These are phyloP conservation scores for Leccinum barrowsii DNA, from an alignment of 768 basidiomycete species.

Conservation along the genomic window DNA sequence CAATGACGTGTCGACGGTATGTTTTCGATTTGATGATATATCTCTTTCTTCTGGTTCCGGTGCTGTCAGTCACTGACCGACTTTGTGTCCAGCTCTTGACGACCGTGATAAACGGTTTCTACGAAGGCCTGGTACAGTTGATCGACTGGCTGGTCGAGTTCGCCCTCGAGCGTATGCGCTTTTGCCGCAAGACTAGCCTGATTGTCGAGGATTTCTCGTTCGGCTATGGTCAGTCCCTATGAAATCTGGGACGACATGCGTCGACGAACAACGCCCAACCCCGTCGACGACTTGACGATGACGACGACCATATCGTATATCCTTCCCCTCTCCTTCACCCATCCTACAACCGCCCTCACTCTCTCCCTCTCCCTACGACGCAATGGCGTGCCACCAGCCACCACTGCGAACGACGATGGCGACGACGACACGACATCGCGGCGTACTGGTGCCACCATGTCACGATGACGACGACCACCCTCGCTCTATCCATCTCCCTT, in stretches of 20 bases:
- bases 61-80: not conserved
- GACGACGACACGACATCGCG: too few species aligned
- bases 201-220: constrained; percentile 27
- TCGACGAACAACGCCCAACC: too few species aligned
- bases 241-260: not conserved
- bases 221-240: constrained; percentile 24
- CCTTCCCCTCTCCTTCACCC: too few species aligned
- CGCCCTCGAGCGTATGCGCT: constrained; percentile 24
- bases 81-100: constrained; percentile 21
- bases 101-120: constrained; percentile 30
- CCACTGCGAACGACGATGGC: too few species aligned
- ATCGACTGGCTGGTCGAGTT: constrained; percentile 24
- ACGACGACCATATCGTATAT: too few species aligned
- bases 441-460: too few species aligned
- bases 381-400: too few species aligned
- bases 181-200: constrained; percentile 13
- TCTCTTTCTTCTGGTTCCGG: not conserved
- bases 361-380: too few species aligned
- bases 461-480: too few species aligned
- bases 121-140: constrained; percentile 28
- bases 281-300: too few species aligned
- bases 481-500: too few species aligned
- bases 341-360: too few species aligned
- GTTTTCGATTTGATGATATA: not conserved
- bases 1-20: constrained; percentile 20